phyloP scores from a whole-genome alignment of 1,284 basidiomycete species.

The Exsudoporus floridanus region DNA sequence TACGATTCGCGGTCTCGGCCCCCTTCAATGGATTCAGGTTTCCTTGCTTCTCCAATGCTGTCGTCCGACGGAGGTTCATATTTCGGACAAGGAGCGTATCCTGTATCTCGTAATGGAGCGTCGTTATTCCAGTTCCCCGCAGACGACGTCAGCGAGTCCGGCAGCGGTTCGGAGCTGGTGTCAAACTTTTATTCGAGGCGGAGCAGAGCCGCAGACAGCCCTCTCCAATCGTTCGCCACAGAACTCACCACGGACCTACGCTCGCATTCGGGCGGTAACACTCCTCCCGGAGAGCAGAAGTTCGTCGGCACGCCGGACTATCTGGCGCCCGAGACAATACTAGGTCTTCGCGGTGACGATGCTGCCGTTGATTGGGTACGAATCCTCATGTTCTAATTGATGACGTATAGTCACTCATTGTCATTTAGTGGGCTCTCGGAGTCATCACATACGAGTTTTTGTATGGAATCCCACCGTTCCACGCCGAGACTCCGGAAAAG shows the following conservation, averaged over 20 bases:
- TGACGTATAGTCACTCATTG: constrained; percentile 16
- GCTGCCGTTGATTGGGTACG: constrained; percentile 94
- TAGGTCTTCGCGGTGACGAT: constrained; percentile 95
- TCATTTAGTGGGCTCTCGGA: constrained; percentile 87
- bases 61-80: constrained; percentile 75
- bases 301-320: constrained; percentile 98
- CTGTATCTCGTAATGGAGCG: constrained; percentile 56
- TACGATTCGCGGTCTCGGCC: constrained; percentile 71
- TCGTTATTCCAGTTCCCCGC: constrained; percentile 65
- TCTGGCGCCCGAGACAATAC: constrained; percentile 93
- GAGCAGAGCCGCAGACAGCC: constrained; percentile 64
- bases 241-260: constrained; percentile 82
- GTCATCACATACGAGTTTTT: constrained; percentile 99
- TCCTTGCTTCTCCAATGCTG: constrained; percentile 70
- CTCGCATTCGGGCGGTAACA: constrained; percentile 56
- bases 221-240: constrained; percentile 76
- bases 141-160: constrained; percentile 81
- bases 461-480: constrained; percentile 97
- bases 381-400: constrained; percentile 19
- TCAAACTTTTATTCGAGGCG: constrained; percentile 59
- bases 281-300: constrained; percentile 82
- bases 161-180: constrained; percentile 78
- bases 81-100: constrained; percentile 66
- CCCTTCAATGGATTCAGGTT: constrained; percentile 81
- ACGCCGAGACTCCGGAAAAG: constrained; percentile 93